Conservation (phyloP, 1,139 yeast genomes). For the Kazachstania sp. region DNA sequence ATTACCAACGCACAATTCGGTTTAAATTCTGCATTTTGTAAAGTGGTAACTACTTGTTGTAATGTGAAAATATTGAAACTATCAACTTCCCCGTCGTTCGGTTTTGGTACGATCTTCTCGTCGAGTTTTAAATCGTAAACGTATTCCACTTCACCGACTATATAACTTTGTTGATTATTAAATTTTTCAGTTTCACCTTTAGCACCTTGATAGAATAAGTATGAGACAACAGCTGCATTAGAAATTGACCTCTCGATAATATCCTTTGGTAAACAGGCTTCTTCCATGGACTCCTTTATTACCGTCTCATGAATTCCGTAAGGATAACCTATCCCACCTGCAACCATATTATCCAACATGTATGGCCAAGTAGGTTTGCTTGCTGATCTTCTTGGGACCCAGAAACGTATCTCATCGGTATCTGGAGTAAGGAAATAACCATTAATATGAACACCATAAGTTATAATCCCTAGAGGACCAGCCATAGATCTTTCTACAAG, state of each 20-base stretch:
- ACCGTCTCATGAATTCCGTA: slow-evolving; percentile 68
- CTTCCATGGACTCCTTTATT: slow-evolving; percentile 80
- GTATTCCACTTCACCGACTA: slow-evolving; percentile 86
- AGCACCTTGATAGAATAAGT: slow-evolving; percentile 41
- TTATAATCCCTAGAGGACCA: slow-evolving; percentile 71
- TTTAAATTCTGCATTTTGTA: slow-evolving; percentile 58
- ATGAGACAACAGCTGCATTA: slow-evolving; percentile 61
- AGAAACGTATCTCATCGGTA: slow-evolving; percentile 45
- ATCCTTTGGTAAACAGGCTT: slow-evolving; percentile 63
- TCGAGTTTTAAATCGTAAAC: slow-evolving; percentile 63
- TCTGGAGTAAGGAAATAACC: slow-evolving; percentile 53
- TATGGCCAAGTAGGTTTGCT: slow-evolving; percentile 84
- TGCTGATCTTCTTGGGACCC: slow-evolving; percentile 78
- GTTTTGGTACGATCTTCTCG: slow-evolving; percentile 47
- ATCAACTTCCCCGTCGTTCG: slow-evolving; percentile 82
- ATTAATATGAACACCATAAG: slow-evolving; percentile 82
- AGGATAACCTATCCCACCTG: slow-evolving; percentile 89
- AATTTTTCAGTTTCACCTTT: slow-evolving; percentile 22
- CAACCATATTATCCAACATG: slow-evolving; percentile 86
- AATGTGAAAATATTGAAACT: slow-evolving; percentile 56
- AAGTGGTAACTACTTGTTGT: slow-evolving; percentile 43
- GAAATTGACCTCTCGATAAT: slow-evolving; percentile 41
- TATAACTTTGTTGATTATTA: slow-evolving; percentile 41
- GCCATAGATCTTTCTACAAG: slow-evolving; percentile 73
- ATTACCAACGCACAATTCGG: slow-evolving; percentile 81